Evolutionary conservation across 306 rosid genomes (phyloP), one percentile per base, ranked within the genome.

Genomic region (Vachellia collinsii): DNA sequence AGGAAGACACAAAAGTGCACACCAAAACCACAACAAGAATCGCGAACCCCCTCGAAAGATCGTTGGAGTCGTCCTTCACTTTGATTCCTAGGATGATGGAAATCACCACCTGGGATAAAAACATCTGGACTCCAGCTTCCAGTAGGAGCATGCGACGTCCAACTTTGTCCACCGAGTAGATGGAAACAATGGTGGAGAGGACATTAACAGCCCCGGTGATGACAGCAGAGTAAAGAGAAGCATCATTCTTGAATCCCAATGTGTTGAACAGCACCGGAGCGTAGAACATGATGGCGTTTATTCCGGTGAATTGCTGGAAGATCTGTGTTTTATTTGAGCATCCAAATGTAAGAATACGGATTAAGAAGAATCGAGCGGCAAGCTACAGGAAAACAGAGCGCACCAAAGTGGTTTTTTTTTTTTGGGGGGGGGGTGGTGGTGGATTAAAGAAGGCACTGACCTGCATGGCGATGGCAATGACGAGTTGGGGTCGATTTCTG

Each of bases 261-360:
- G 98, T 94, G 86, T 23, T 53, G 81, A 94, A 94, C 8, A 94
- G 67, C 1, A 94, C 97, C 0, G 98, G 98, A 0, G 97, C 97
- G 11, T 92, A 94, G 73, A 94, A 92, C 98, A 92, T 92, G 72
- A 94, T 94, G 0, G 98, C 98, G 36, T 94, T 94, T 85, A 94
- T 94, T 37, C 98, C 98, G 0, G 98, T 94, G 70, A 78, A 81
- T 87, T 92, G 97, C 72, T 94, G 98, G 89, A 94, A 94, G 42
- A 94, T 77, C 97, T 94, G 93, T 44, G 77, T 53, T 47, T 8
- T 6, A 42, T 42, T 42, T 6, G 46, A 42, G 46, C 46, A 42
- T 42, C 11, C 46, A 42, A 42, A 42, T 42, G 46, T 42, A 7
- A 42, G 46, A 42, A 42, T 6, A 42, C 7, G 46, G 46, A 42